Conservation (phyloP, 1,284 basidiomycete genomes). For the Veloporphyrellus conicus region DNA sequence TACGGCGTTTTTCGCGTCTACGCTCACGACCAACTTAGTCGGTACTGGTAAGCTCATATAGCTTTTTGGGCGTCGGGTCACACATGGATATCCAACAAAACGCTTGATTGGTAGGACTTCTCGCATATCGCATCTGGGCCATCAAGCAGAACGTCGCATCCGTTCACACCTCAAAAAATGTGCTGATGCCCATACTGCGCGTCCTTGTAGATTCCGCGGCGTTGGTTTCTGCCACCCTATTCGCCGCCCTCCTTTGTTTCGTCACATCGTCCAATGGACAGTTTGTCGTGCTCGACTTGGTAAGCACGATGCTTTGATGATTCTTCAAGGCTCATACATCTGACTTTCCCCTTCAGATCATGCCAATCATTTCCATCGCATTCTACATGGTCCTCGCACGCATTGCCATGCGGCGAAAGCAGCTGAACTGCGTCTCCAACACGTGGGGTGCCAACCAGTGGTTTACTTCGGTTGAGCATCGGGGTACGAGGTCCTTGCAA, state of each 20-base stretch:
- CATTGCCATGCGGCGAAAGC: neutral
- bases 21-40: conserved; percentile 31
- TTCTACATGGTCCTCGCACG: neutral
- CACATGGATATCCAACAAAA: neutral
- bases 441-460: neutral
- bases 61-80: neutral
- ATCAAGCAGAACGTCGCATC: conserved; percentile 4
- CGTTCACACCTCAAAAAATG: neutral
- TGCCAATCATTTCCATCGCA: neutral
- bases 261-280: conserved; percentile 30
- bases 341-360: neutral
- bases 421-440: neutral
- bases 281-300: conserved; percentile 36
- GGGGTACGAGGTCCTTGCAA: neutral
- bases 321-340: neutral
- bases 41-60: conserved; percentile 25
- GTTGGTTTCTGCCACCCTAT: conserved; percentile 34
- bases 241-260: conserved; percentile 33
- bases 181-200: conserved; percentile 23
- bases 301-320: conserved; percentile 8
- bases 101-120: neutral
- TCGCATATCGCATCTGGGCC: conserved; percentile 12
- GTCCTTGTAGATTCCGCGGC: conserved; percentile 35
- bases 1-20: conserved; percentile 29
- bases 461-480: neutral